Conservation (phyloP, 139 green algal genomes). For the Chlamydomonas schloesseri region DNA sequence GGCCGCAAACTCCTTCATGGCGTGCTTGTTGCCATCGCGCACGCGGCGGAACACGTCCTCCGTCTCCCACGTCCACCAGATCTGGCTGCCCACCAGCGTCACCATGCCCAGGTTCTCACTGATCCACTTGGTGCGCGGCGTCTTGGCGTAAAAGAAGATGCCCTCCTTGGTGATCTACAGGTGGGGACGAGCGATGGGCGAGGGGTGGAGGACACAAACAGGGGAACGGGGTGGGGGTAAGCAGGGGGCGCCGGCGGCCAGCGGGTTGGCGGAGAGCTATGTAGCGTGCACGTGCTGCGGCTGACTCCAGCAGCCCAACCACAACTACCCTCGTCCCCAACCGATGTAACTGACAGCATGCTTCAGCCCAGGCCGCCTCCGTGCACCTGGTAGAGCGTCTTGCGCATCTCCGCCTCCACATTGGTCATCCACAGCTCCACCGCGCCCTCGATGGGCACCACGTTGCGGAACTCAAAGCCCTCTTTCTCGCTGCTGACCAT, state of each 20-base stretch:
- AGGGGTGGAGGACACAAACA: not conserved
- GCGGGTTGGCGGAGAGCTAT: no score
- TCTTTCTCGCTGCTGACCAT: constrained; percentile 90
- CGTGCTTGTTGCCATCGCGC: constrained; percentile 82
- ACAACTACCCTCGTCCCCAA: no score
- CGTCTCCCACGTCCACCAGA: constrained; percentile 95
- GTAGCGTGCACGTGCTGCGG: no score
- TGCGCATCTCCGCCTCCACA: constrained; percentile 87
- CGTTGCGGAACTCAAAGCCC: constrained; percentile 80
- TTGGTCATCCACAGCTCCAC: constrained; percentile 90
- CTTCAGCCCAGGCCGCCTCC: no score
- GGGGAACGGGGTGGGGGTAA: not conserved
- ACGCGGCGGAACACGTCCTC: constrained; percentile 87
- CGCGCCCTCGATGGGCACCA: constrained; percentile 81
- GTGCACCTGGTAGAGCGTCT: constrained; percentile 71
- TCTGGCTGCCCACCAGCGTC: constrained; percentile 86
- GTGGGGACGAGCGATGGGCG: not conserved
- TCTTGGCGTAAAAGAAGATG: constrained; percentile 82
- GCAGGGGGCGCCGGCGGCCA: no score
- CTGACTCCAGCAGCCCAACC: no score
- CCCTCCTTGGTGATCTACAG: constrained; percentile 80
- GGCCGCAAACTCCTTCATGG: constrained; percentile 84
- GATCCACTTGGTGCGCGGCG: constrained; percentile 82
- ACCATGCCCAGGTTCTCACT: constrained; percentile 88
- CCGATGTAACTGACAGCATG: no score